Percentiles rank a stretch among this genome's conserved stretches.
Evolutionary conservation across 495 filamentous ascomycete genomes (phyloP).

Genomic region (Hyaloscypha hepaticicola): DNA sequence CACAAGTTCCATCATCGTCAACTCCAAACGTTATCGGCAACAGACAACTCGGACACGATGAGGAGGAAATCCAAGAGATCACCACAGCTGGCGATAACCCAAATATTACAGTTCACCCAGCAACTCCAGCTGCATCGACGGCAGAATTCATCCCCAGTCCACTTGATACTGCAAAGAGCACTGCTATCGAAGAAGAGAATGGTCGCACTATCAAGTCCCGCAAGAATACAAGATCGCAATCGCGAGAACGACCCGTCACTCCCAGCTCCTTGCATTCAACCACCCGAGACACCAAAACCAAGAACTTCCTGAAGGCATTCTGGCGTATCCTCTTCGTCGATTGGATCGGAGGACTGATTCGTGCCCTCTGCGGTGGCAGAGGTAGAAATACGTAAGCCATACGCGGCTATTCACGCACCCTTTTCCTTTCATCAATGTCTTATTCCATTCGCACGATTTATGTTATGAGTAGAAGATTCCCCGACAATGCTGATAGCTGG

Average conservation of each 20-base stretch:
- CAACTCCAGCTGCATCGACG: slow-evolving; percentile 17
- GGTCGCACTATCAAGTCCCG: slow-evolving; percentile 10
- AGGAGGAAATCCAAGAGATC: slow-evolving; percentile 3
- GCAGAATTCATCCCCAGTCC: slow-evolving; percentile 2
- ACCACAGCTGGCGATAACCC: not conserved
- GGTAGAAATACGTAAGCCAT: slow-evolving; percentile 27
- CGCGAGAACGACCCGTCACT: slow-evolving; percentile 25
- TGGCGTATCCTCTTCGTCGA: slow-evolving; percentile 30
- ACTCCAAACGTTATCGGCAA: slow-evolving; percentile 15
- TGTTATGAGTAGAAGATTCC: slow-evolving; percentile 6
- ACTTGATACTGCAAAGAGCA: slow-evolving; percentile 14
- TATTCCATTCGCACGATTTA: slow-evolving; percentile 3
- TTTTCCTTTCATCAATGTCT: not conserved
- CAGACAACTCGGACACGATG: slow-evolving; percentile 7
- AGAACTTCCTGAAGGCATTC: slow-evolving; percentile 30
- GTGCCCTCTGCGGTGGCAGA: slow-evolving; percentile 25
- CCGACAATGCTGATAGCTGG: slow-evolving; percentile 28
- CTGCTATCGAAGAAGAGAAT: slow-evolving; percentile 11
- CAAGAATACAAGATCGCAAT: slow-evolving; percentile 13
- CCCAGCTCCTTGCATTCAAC: slow-evolving; percentile 27
- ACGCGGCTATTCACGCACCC: slow-evolving; percentile 20
- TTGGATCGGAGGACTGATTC: slow-evolving; percentile 33
- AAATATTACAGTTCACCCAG: slow-evolving; percentile 16
- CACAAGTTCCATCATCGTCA: not conserved
- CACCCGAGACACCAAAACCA: slow-evolving; percentile 19